Percentiles rank a stretch among this genome's conserved stretches.
Evolutionary conservation across 1,139 yeast genomes (phyloP).

Genomic region (Nakaseomyces uthaithaninus): DNA sequence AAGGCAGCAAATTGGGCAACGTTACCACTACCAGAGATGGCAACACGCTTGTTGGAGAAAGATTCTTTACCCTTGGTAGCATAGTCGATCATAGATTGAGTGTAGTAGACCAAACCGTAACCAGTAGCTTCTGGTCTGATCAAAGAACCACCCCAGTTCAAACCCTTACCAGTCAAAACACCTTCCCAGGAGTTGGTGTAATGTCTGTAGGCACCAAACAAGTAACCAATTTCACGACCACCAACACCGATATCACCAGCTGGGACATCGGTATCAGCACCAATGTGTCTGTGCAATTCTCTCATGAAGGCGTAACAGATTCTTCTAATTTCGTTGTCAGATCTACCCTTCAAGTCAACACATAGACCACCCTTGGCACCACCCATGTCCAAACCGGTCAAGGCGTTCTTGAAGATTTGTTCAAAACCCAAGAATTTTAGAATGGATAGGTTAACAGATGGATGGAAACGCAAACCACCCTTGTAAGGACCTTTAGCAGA

Average conservation of each 20-base stretch:
- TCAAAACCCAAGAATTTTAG: slow-evolving; percentile 95
- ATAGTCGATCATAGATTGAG: slow-evolving; percentile 93
- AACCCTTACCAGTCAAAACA: slow-evolving; percentile 96
- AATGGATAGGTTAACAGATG: slow-evolving; percentile 89
- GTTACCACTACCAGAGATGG: slow-evolving; percentile 96
- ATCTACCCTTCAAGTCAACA: slow-evolving; percentile 92
- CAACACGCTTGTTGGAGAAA: slow-evolving; percentile 87
- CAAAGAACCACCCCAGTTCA: slow-evolving; percentile 97
- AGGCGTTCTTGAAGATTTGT: slow-evolving; percentile 96
- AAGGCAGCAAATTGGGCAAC: slow-evolving; percentile 99
- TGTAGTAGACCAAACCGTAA: slow-evolving; percentile 93
- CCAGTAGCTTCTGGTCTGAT: slow-evolving; percentile 99
- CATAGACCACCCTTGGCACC: slow-evolving; percentile 99
- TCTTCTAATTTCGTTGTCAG: slow-evolving; percentile 90
- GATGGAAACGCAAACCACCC: slow-evolving; percentile 98
- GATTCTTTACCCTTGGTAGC: slow-evolving; percentile 84
- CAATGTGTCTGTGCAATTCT: slow-evolving; percentile 92
- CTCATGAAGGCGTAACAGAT: slow-evolving; percentile 95
- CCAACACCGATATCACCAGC: slow-evolving; percentile 96
- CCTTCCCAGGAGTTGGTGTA: slow-evolving; percentile 93
- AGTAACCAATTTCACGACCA: slow-evolving; percentile 86
- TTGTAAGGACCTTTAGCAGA: slow-evolving; percentile 98
- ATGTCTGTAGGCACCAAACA: slow-evolving; percentile 94
- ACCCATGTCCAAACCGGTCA: slow-evolving; percentile 96
- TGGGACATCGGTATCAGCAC: slow-evolving; percentile 95